A percentile compares a stretch with the other conserved stretches of the same genome.
Conservation (phyloP, 2,329 filamentous ascomycete genomes). For the Hymenoscyphus scutula region DNA sequence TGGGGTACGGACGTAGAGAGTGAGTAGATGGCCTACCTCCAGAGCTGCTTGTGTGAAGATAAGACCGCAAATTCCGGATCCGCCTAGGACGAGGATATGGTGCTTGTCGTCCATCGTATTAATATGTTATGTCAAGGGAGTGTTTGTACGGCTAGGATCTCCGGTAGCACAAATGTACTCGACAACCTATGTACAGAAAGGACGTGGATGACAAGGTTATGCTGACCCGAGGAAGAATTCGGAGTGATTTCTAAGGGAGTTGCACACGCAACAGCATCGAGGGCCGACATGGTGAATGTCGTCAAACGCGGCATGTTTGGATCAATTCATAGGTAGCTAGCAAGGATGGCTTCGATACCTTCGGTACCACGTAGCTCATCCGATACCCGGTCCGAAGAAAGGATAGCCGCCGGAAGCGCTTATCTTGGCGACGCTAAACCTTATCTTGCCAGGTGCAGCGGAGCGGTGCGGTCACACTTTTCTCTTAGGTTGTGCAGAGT, state of each 20-base stretch:
- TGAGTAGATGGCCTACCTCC: conserved; percentile 25
- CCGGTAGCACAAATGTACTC: not conserved
- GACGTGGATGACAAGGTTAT: not conserved
- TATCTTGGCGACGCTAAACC: not conserved
- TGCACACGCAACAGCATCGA: not conserved
- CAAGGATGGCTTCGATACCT: not conserved
- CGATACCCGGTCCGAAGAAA: not conserved
- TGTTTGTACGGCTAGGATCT: too few relatives aligned
- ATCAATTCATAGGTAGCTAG: not conserved
- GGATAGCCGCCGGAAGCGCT: not conserved
- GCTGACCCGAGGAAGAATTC: not conserved
- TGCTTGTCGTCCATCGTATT: conserved; percentile 7
- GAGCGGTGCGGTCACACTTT: too few relatives aligned
- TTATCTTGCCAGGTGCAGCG: too few relatives aligned
- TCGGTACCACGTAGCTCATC: not conserved
- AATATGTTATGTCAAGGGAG: not conserved
- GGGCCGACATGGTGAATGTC: not conserved
- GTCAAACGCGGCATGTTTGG: not conserved
- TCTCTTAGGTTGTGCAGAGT: too few relatives aligned
- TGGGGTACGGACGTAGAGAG: conserved; percentile 28
- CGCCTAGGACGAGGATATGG: conserved; percentile 29
- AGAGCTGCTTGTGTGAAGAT: conserved; percentile 29
- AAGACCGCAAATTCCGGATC: conserved; percentile 26
- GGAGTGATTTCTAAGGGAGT: too few relatives aligned
- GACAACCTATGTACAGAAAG: not conserved